phyloP scores from a whole-genome alignment of 768 basidiomycete genomes.

The Cystofilobasidium macerans region DNA sequence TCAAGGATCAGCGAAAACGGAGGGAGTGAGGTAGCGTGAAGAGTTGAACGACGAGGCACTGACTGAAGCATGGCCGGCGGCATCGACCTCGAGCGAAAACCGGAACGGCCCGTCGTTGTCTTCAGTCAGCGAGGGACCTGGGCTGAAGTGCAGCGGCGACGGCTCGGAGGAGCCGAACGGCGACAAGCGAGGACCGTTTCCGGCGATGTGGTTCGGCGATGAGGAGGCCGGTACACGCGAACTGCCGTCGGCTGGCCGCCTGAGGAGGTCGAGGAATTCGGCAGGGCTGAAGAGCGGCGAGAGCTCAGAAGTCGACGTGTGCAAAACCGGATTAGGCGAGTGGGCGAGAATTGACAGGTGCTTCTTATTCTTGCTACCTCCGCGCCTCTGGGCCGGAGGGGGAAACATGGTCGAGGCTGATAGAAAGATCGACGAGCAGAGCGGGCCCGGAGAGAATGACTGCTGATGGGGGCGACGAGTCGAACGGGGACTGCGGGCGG shows the following conservation, averaged over 20 bases:
- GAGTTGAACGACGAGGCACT: neutral
- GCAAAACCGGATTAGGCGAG: constrained; percentile 1
- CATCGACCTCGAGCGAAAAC: neutral
- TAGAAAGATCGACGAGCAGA: neutral
- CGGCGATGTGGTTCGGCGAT: too few relatives aligned
- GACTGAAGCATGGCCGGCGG: neutral
- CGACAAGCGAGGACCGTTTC: neutral
- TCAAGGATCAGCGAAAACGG: too few relatives aligned
- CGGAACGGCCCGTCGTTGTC: neutral
- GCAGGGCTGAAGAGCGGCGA: constrained; percentile 14
- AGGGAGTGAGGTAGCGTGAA: too few relatives aligned
- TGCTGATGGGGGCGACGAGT: neutral
- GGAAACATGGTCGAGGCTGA: neutral
- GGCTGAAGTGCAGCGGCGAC: neutral
- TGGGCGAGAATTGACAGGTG: neutral
- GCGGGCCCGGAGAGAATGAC: neutral
- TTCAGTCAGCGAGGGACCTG: neutral
- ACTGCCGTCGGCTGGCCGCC: neutral
- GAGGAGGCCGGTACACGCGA: too few relatives aligned
- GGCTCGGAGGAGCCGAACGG: neutral
- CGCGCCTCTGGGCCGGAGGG: neutral
- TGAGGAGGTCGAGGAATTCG: constrained; percentile 8
- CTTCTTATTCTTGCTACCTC: constrained; percentile 6
- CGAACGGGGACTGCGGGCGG: too few relatives aligned
- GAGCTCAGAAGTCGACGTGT: neutral